These are phyloP conservation scores for Phanerochaete carnosa DNA, from an alignment of 768 basidiomycete genomes.

Conservation along the genomic window DNA sequence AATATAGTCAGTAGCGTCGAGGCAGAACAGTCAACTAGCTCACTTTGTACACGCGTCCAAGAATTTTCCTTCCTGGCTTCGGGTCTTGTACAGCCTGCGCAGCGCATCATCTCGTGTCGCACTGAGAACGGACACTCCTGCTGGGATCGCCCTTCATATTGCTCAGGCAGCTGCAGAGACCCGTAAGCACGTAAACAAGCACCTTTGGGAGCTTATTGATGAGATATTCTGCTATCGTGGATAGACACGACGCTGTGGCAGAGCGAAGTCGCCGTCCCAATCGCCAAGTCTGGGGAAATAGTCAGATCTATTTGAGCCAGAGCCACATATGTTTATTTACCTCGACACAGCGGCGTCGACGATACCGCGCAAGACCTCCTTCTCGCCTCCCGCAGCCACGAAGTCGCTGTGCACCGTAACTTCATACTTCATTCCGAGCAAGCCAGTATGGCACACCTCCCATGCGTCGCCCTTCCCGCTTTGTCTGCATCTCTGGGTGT, in stretches of 20 bases:
- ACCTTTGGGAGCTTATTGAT: conserved; percentile 72
- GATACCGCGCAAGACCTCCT: conserved; percentile 68
- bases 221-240: conserved; percentile 82
- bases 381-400: conserved; percentile 47
- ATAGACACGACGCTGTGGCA: conserved; percentile 87
- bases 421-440: conserved; percentile 96
- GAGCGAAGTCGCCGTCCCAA: conserved; percentile 91
- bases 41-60: conserved; percentile 69
- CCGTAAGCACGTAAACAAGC: conserved; percentile 69
- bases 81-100: conserved; percentile 55
- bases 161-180: conserved; percentile 86
- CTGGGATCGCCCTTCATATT: conserved; percentile 96
- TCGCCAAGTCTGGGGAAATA: conserved; percentile 70
- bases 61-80: conserved; percentile 56
- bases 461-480: conserved; percentile 66
- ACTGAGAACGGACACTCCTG: too few relatives aligned
- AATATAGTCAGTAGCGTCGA: neutral
- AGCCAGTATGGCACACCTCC: conserved; percentile 96
- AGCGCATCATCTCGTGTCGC: conserved; percentile 62
- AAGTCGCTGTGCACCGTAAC: conserved; percentile 91
- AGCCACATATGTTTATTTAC: conserved; percentile 39
- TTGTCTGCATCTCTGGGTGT: conserved; percentile 20
- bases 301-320: conserved; percentile 3
- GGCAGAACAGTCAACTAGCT: conserved; percentile 24
- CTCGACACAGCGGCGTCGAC: conserved; percentile 90